Percentiles rank a stretch among this genome's conserved stretches.
phyloP scores from a whole-genome alignment of 805 yeast species.

The Lachancea nothofagi region DNA sequence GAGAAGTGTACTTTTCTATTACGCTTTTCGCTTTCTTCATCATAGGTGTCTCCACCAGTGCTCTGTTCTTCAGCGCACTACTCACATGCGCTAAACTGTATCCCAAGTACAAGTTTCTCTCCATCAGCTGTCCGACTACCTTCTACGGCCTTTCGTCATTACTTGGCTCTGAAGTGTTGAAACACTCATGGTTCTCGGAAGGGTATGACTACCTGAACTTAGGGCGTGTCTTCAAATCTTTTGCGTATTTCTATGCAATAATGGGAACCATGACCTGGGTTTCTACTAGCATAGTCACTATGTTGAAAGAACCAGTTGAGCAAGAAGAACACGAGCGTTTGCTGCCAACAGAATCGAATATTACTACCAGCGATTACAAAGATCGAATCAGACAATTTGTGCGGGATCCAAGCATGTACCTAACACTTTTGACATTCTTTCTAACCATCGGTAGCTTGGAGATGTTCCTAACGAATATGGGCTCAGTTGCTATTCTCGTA shows the following conservation, averaged over 20 bases:
- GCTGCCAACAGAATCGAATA: slow-evolving; percentile 31
- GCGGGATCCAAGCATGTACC: slow-evolving; percentile 54
- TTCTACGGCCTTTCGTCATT: slow-evolving; percentile 81
- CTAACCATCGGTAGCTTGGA: slow-evolving; percentile 79
- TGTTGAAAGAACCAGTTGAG: slow-evolving; percentile 35
- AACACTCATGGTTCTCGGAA: slow-evolving; percentile 37
- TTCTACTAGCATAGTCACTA: slow-evolving; percentile 58
- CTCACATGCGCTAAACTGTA: slow-evolving; percentile 82
- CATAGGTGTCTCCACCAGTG: slow-evolving; percentile 68
- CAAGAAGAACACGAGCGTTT: slow-evolving; percentile 15
- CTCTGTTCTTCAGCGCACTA: slow-evolving; percentile 64
- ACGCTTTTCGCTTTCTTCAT: slow-evolving; percentile 49
- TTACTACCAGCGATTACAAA: slow-evolving; percentile 31
- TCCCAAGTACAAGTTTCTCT: slow-evolving; percentile 68
- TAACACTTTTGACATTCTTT: slow-evolving; percentile 57
- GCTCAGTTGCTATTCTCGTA: slow-evolving; percentile 51
- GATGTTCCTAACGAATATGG: slow-evolving; percentile 77
- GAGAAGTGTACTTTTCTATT: slow-evolving; percentile 27
- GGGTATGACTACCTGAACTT: slow-evolving; percentile 38
- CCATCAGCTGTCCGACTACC: slow-evolving; percentile 84
- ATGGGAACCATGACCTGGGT: slow-evolving; percentile 58
- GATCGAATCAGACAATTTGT: slow-evolving; percentile 26
- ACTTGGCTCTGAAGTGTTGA: slow-evolving; percentile 59
- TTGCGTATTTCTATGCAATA: slow-evolving; percentile 47
- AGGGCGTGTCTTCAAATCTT: slow-evolving; percentile 45